A percentile compares a stretch with the other conserved stretches of the same genome.
Conservation (phyloP, 2,329 filamentous ascomycete species). For the Neurospora crassa region DNA sequence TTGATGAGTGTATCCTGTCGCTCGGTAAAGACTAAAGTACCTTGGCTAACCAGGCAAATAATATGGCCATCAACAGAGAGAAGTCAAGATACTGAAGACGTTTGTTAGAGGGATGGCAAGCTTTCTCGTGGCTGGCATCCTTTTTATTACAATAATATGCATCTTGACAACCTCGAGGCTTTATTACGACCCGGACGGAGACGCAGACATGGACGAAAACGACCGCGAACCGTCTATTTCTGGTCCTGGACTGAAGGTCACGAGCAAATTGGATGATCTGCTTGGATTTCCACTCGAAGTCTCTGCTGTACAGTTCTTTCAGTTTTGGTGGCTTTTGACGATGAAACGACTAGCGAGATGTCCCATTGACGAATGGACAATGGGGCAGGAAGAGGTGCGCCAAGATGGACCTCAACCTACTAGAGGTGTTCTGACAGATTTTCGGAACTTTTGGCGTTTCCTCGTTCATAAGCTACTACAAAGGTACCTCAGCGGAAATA, state of each 20-base stretch:
- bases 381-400: neutral
- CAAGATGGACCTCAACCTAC: neutral
- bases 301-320: neutral
- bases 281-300: neutral
- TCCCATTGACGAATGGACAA: neutral
- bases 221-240: too few relatives aligned
- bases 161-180: neutral
- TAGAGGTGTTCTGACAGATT: neutral
- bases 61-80: neutral
- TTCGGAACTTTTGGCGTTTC: neutral
- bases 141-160: neutral
- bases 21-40: neutral
- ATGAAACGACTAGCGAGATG: neutral
- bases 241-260: neutral
- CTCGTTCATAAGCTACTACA: neutral
- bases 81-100: neutral
- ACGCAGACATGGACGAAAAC: too few relatives aligned
- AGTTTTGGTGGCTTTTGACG: neutral
- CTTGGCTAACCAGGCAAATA: neutral
- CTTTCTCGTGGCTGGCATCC: neutral
- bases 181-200: neutral
- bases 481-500: too few relatives aligned
- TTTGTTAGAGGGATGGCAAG: neutral
- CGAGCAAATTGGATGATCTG: neutral
- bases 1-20: neutral